phyloP scores from a whole-genome alignment of 2,329 filamentous ascomycete species.

The Aspergillus ochraceus region DNA sequence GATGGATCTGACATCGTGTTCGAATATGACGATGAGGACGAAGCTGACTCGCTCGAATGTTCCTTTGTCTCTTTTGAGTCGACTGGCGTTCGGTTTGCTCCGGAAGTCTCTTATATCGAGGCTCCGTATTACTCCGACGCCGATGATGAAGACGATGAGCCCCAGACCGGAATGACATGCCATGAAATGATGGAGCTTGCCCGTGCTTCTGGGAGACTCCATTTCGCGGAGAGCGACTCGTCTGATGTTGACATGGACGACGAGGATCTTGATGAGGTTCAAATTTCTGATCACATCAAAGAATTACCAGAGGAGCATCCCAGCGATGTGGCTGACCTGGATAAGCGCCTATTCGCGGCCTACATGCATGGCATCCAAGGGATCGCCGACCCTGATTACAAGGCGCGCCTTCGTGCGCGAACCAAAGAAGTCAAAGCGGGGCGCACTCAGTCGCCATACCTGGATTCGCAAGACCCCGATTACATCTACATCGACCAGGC shows the following conservation, averaged over 20 bases:
- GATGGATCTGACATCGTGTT: constrained; percentile 25
- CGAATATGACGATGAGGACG: constrained; percentile 29
- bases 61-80: constrained; percentile 39
- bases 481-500: constrained; percentile 39
- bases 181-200: constrained; percentile 43
- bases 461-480: constrained; percentile 31
- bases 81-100: constrained; percentile 33
- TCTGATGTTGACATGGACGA: constrained; percentile 20
- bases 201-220: constrained; percentile 24
- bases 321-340: constrained; percentile 38
- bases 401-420: constrained; percentile 32
- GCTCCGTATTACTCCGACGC: constrained; percentile 16
- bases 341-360: constrained; percentile 40
- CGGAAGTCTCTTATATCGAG: constrained; percentile 37
- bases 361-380: constrained; percentile 46
- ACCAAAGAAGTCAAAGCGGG: constrained; percentile 36
- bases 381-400: constrained; percentile 34
- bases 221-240: constrained; percentile 18
- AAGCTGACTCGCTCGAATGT: constrained; percentile 33
- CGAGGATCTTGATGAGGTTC: constrained; percentile 15
- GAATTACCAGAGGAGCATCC: constrained; percentile 37
- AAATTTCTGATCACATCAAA: constrained; percentile 19
- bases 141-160: constrained; percentile 24
- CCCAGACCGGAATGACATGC: constrained; percentile 34
- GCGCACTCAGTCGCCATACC: constrained; percentile 30